phyloP scores from a whole-genome alignment of 2,329 filamentous ascomycete species.

The Paecilomyces niveus region DNA sequence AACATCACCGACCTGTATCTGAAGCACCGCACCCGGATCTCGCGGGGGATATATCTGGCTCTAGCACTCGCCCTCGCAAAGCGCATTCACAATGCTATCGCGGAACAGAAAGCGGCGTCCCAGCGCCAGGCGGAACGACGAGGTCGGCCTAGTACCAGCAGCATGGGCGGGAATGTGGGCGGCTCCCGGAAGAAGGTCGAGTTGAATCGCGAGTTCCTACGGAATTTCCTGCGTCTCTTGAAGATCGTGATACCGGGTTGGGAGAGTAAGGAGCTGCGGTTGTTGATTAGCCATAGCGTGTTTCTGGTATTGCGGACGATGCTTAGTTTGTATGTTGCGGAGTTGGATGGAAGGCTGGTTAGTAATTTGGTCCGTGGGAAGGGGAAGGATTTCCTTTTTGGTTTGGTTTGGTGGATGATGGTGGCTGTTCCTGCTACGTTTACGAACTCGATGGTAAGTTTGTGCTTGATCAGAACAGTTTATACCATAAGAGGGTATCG shows the following conservation, averaged over 20 bases:
- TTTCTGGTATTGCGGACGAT: conserved; percentile 86
- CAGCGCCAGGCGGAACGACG: conserved; percentile 57
- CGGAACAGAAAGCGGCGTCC: conserved; percentile 84
- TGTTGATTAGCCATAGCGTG: conserved; percentile 85
- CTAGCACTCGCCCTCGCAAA: conserved; percentile 74
- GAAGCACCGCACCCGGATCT: conserved; percentile 72
- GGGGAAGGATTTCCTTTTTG: conserved; percentile 79
- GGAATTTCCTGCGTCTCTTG: conserved; percentile 68
- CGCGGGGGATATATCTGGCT: conserved; percentile 74
- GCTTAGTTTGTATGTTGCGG: conserved; percentile 91
- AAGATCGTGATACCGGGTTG: conserved; percentile 86
- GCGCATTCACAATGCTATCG: conserved; percentile 83
- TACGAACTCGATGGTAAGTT: conserved; percentile 90
- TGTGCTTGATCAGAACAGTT: not conserved
- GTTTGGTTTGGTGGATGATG: conserved; percentile 96
- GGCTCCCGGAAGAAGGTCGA: conserved; percentile 69
- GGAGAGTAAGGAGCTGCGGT: conserved; percentile 76
- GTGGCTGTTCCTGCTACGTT: conserved; percentile 94
- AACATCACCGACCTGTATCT: conserved; percentile 68
- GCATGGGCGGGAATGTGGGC: conserved; percentile 23
- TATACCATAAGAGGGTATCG: not conserved
- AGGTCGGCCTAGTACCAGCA: conserved; percentile 43
- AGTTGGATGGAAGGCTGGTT: conserved; percentile 88
- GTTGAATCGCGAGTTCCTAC: conserved; percentile 80
- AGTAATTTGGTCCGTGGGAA: conserved; percentile 87